phyloP scores from a whole-genome alignment of 306 rosid species.

The Sicyos edulis region DNA sequence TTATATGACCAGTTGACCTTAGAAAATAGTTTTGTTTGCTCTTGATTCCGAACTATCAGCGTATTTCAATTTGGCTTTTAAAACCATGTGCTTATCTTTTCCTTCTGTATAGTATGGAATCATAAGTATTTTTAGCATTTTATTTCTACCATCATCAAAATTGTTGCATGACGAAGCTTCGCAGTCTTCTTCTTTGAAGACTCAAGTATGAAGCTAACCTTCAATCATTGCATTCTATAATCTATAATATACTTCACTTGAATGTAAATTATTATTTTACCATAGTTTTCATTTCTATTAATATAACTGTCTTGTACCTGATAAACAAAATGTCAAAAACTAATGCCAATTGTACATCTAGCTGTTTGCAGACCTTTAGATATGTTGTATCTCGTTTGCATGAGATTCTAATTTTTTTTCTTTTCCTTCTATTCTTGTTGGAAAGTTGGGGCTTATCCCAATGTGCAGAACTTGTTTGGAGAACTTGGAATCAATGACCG shows the following conservation, averaged over 20 bases:
- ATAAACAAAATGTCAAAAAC: background rate
- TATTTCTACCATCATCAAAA: background rate
- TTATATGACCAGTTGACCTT: background rate
- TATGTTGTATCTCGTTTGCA: constrained; percentile 11
- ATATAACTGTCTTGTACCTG: background rate
- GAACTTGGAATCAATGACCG: constrained; percentile 94
- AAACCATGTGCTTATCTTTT: background rate
- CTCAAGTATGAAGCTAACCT: background rate
- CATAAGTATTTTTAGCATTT: background rate
- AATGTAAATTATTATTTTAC: background rate
- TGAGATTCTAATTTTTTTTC: constrained; percentile 13
- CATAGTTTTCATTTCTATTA: constrained; percentile 2
- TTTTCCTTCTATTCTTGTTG: constrained; percentile 24
- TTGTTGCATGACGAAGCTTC: constrained; percentile 4
- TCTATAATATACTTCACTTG: background rate
- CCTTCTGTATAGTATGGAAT: background rate
- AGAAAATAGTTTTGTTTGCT: constrained; percentile 2
- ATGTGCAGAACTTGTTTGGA: constrained; percentile 81
- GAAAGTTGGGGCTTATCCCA: constrained; percentile 97
- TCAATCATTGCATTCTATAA: background rate
- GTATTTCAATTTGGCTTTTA: background rate
- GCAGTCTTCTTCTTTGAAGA: constrained; percentile 1
- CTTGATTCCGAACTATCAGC: background rate
- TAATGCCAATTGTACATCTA: background rate
- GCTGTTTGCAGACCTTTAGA: background rate